phyloP scores from a whole-genome alignment of 495 filamentous ascomycete genomes.

The Neurospora sp. region DNA sequence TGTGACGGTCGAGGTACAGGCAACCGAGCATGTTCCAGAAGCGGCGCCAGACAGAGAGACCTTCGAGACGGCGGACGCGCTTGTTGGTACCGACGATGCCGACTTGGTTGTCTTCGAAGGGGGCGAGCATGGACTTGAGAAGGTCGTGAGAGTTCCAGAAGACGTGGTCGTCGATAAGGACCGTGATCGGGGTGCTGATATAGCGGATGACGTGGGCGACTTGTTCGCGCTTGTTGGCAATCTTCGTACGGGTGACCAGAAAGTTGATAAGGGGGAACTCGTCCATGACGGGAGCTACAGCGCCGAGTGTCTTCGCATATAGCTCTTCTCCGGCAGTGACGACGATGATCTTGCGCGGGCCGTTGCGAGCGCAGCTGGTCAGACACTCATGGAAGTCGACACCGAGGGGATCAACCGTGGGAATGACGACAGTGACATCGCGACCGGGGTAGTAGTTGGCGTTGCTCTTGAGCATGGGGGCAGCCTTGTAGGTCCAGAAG shows the following conservation, averaged over 20 bases:
- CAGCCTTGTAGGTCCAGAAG: slow-evolving; percentile 34
- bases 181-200: slow-evolving; percentile 35
- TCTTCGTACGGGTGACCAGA: slow-evolving; percentile 8
- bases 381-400: slow-evolving; percentile 27
- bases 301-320: neutral
- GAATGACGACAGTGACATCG: slow-evolving; percentile 47
- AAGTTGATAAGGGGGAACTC: slow-evolving; percentile 11
- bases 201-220: slow-evolving; percentile 32
- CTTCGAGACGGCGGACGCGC: slow-evolving; percentile 27
- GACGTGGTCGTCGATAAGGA: slow-evolving; percentile 45
- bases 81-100: slow-evolving; percentile 47
- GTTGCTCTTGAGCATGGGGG: slow-evolving; percentile 16
- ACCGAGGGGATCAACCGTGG: slow-evolving; percentile 35
- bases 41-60: slow-evolving; percentile 17
- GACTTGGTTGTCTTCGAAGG: slow-evolving; percentile 42
- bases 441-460: slow-evolving; percentile 25
- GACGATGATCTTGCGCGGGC: slow-evolving; percentile 26
- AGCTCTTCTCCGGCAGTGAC: slow-evolving; percentile 22
- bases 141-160: slow-evolving; percentile 40
- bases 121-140: slow-evolving; percentile 33
- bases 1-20: slow-evolving; percentile 45
- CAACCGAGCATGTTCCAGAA: slow-evolving; percentile 45
- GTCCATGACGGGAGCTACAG: slow-evolving; percentile 2
- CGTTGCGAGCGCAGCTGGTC: slow-evolving; percentile 18
- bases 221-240: slow-evolving; percentile 40